Percentiles rank a stretch among this genome's conserved stretches.
phyloP scores from a whole-genome alignment of 2,329 filamentous ascomycete genomes.

The Zymoseptoria passerinii region DNA sequence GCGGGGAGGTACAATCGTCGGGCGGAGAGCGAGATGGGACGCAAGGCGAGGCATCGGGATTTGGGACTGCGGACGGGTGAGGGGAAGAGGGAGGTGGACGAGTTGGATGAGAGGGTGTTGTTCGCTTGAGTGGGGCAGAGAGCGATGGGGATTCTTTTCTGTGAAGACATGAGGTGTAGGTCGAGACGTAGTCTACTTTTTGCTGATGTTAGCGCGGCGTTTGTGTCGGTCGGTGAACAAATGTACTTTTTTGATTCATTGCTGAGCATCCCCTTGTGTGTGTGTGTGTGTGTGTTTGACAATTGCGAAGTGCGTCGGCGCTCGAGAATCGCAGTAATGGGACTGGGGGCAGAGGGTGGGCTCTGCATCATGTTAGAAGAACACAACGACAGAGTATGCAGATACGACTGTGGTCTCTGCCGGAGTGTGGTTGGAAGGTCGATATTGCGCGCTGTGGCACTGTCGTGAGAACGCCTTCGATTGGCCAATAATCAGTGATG shows the following conservation, averaged over 20 bases:
- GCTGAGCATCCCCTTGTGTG: background rate
- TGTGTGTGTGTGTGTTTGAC: no score
- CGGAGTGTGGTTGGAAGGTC: no score
- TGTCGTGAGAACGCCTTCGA: no score
- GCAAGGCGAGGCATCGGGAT: conserved; percentile 63
- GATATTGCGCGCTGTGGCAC: no score
- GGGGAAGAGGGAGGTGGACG: conserved; percentile 54
- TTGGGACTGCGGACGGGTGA: conserved; percentile 67
- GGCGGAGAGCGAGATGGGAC: conserved; percentile 64
- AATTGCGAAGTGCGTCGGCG: no score
- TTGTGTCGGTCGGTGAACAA: background rate
- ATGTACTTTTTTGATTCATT: background rate
- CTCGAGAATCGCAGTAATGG: no score
- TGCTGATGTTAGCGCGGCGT: background rate
- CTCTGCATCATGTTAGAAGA: no score
- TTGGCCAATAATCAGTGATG: no score
- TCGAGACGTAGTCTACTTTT: background rate
- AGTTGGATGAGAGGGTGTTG: conserved; percentile 66
- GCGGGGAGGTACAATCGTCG: conserved; percentile 70
- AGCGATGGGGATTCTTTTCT: background rate
- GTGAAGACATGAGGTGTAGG: background rate
- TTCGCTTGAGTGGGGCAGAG: conserved; percentile 52
- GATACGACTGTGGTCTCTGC: no score
- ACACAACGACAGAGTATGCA: no score
- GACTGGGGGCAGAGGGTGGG: no score